These are phyloP conservation scores for Macrotyloma uniflorum DNA, from an alignment of 306 rosid genomes.

Conservation along the genomic window DNA sequence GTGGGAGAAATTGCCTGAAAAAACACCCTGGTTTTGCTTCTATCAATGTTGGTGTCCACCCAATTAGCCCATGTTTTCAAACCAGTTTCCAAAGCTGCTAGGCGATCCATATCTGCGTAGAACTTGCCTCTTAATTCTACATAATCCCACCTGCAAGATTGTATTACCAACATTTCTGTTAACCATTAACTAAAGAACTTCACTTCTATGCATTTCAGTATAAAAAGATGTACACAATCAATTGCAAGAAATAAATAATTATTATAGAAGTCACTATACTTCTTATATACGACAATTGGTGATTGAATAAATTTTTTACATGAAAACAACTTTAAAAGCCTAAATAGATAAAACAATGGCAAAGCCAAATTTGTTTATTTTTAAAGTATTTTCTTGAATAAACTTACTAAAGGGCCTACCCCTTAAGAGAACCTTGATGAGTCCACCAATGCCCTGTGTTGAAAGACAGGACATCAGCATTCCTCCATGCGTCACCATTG, in stretches of 20 bases:
- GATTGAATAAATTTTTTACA: neutral
- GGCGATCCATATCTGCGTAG: conserved; percentile 72
- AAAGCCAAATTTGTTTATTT: too few relatives aligned
- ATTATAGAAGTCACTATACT: neutral
- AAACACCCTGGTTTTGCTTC: conserved; percentile 59
- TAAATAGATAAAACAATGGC: neutral
- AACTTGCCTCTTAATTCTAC: conserved; percentile 67
- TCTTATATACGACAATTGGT: neutral
- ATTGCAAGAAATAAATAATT: neutral
- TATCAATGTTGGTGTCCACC: conserved; percentile 74
- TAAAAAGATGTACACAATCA: neutral
- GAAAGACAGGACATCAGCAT: conserved; percentile 72
- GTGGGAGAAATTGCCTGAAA: conserved; percentile 86
- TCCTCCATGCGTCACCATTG: conserved; percentile 60
- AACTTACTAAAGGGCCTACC: conserved; percentile 48
- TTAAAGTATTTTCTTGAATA: neutral
- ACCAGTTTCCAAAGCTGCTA: conserved; percentile 73
- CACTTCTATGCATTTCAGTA: neutral
- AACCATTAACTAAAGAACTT: neutral
- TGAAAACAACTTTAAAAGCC: too few relatives aligned
- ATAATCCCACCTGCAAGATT: conserved; percentile 74
- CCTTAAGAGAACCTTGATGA: conserved; percentile 76
- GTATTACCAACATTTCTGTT: neutral
- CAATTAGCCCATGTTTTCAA: conserved; percentile 81
- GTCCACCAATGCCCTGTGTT: conserved; percentile 94